Evolutionary conservation across 305 asterid genomes (phyloP).

Genomic region (Stenogyne calaminthoides): DNA sequence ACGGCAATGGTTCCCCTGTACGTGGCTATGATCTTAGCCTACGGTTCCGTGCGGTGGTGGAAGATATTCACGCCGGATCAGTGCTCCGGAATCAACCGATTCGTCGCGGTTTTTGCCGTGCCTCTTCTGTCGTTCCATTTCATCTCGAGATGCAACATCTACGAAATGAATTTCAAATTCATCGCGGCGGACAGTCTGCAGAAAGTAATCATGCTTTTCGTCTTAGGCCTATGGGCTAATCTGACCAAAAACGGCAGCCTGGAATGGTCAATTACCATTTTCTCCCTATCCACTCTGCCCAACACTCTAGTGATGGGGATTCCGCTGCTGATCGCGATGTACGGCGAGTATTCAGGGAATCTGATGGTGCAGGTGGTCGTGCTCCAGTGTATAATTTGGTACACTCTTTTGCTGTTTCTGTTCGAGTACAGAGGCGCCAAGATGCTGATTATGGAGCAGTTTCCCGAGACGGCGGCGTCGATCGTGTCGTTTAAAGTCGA

Average conservation of each 20-base stretch:
- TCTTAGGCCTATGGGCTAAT: slow-evolving; percentile 72
- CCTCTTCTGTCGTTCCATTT: slow-evolving; percentile 92
- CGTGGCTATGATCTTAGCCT: slow-evolving; percentile 94
- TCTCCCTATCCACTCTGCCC: slow-evolving; percentile 86
- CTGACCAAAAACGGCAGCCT: slow-evolving; percentile 69
- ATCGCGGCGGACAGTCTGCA: slow-evolving; percentile 94
- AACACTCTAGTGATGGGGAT: slow-evolving; percentile 96
- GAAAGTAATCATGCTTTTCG: slow-evolving; percentile 73
- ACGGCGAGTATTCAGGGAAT: slow-evolving; percentile 61
- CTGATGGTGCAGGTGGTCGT: slow-evolving; percentile 94
- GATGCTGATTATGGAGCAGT: slow-evolving; percentile 83
- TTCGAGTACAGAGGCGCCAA: slow-evolving; percentile 94
- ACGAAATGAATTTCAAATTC: slow-evolving; percentile 82
- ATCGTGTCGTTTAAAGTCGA: slow-evolving; percentile 90
- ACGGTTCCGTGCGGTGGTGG: slow-evolving; percentile 99
- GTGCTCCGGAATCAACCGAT: slow-evolving; percentile 95
- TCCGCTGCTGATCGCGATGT: slow-evolving; percentile 87
- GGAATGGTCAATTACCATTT: slow-evolving; percentile 91
- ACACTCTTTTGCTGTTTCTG: slow-evolving; percentile 75
- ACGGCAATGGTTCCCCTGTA: slow-evolving; percentile 88
- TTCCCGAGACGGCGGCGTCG: slow-evolving; percentile 90
- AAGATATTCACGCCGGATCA: slow-evolving; percentile 91
- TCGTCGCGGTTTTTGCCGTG: slow-evolving; percentile 93
- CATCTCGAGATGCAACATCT: slow-evolving; percentile 77
- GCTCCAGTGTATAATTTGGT: slow-evolving; percentile 92